Evolutionary conservation across 2,329 filamentous ascomycete genomes (phyloP), one percentile per base, ranked within the genome.

Genomic region (Akanthomyces uredinophilus): DNA sequence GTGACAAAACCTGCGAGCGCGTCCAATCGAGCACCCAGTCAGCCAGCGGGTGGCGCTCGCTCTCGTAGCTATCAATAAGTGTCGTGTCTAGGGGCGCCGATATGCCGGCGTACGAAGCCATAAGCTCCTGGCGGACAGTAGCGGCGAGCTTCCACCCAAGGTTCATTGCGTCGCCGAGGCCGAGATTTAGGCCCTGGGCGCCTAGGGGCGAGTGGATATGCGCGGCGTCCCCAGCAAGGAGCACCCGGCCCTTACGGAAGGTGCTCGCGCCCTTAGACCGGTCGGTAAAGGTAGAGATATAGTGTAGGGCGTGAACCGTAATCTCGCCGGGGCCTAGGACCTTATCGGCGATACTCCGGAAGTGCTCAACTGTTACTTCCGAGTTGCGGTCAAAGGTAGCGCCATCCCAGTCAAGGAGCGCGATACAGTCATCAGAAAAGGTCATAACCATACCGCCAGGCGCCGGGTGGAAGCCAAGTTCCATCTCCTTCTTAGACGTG

Each of bases 141-240:
- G 76, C 71, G 0, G 76, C 74, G 2, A 83, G 70, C 64, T 82
- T 82, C 79, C 80, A 83, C 20, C 76, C 76, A 4, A 83, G 69
- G 43, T 82, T 82, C 41, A 80, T 74, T 1, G 78, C 76, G 65
- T 83, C 80, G 53, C 77, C 77, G 20, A 83, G 73, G 0, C 80
- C 80, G 0, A 79, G 79, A 63, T 83, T 83, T 73, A 82, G 76
- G 2, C 81, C 80, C 66, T 82, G 80, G 1, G 77, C 80, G 4
- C 79, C 80, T 5, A 77, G 74, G 3, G 78, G 77, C 35, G 73
- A 78, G 64, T 82, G 80, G 5, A 78, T 79, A 63, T 83, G 80
- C 13, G 78, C 79, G 11, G 79, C 79, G 60, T 83, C 81, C 13
- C 80, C 80, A 4, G 78, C 79, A 11, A 83, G 71, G 53, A 82